Percentiles rank a stretch among this genome's conserved stretches.
These are phyloP conservation scores for Kwoniella sp. DNA, from an alignment of 768 basidiomycete species.

Conservation along the genomic window DNA sequence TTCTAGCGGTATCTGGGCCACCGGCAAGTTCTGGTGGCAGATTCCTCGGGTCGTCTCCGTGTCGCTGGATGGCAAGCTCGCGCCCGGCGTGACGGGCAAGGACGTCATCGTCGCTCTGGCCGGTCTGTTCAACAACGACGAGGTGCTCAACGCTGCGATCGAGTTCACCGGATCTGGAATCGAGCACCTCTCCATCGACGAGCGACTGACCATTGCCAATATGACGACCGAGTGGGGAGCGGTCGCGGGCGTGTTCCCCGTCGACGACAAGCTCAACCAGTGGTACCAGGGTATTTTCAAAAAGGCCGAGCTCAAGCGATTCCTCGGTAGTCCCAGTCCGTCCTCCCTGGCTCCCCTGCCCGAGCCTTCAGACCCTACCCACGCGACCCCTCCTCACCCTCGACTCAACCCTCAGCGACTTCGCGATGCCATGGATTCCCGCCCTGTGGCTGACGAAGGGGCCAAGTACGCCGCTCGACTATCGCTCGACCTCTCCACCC, in stretches of 20 bases:
- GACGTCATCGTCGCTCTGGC: conserved; percentile 97
- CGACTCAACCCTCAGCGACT: conserved; percentile 75
- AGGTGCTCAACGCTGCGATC: conserved; percentile 92
- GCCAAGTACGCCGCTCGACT: conserved; percentile 84
- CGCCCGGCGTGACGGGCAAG: conserved; percentile 91
- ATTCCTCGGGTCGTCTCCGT: conserved; percentile 95
- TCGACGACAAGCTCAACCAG: conserved; percentile 69
- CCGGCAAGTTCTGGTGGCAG: conserved; percentile 99
- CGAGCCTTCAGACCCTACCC: conserved; percentile 46
- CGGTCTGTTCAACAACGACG: conserved; percentile 90
- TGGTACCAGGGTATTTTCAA: conserved; percentile 79
- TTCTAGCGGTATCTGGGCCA: conserved; percentile 78
- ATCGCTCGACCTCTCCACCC: conserved; percentile 82
- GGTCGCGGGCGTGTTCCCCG: conserved; percentile 88
- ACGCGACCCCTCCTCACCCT: conserved; percentile 75
- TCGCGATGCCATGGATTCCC: conserved; percentile 58
- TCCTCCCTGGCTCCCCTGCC: conserved; percentile 27
- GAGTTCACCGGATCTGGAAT: conserved; percentile 93
- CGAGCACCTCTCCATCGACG: conserved; percentile 71
- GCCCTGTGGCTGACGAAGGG: conserved; percentile 63
- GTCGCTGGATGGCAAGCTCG: conserved; percentile 73
- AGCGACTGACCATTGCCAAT: conserved; percentile 93
- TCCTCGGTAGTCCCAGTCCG: conserved; percentile 54
- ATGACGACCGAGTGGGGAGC: conserved; percentile 99
- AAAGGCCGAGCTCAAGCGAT: conserved; percentile 72